Evolutionary conservation across 805 yeast species (phyloP), one percentile per base, ranked within the genome.

Genomic region (Metschnikowia dekortorum): DNA sequence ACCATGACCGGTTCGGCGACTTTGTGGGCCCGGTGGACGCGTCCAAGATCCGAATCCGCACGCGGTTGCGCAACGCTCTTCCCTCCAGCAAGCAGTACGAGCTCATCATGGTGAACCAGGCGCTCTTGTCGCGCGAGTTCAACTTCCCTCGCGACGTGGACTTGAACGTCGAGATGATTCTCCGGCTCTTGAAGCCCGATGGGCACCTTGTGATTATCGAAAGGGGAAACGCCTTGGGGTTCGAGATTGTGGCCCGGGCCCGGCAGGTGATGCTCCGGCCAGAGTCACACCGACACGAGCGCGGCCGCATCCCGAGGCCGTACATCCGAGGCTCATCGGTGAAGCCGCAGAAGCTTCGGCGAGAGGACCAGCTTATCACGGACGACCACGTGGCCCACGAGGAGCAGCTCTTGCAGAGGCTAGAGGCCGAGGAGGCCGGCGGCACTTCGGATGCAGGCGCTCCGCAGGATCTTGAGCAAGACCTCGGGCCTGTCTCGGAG

Each of bases 251-350:
- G 50, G 95, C 96, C 0, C 75, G 97, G 48, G 97, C 97, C 4
- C 76, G 99, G 61, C 97, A 92, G 64, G 69, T 89, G 4, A 81
- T 89, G 79, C 70, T 92, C n/a, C 81, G 98, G 57, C 97, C 97
- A 0, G 96, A 86, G 58, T 78, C 80, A 6, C 74, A 74, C 57
- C 73, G 67, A 6, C 66, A 68, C 10, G 86, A 82, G 55, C 62
- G 68, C 37, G 85, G 85, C 0, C 84, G 84, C 60, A 76, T 83
- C 32, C 90, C 94, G 32, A 73, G 90, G 58, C 86, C 88, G 1
- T 87, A 83, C 67, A 71, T 77, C 37, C 73, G 78, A 34, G 83
- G 84, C 1, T 74, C 81, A 0, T 55, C 70, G 1, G 54, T 62
- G 22, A 74, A 74, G 54, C 78, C 78, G 1, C 76, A 71, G 48